Evolutionary conservation across 805 yeast genomes (phyloP).

Genomic region (Candida golubevii): DNA sequence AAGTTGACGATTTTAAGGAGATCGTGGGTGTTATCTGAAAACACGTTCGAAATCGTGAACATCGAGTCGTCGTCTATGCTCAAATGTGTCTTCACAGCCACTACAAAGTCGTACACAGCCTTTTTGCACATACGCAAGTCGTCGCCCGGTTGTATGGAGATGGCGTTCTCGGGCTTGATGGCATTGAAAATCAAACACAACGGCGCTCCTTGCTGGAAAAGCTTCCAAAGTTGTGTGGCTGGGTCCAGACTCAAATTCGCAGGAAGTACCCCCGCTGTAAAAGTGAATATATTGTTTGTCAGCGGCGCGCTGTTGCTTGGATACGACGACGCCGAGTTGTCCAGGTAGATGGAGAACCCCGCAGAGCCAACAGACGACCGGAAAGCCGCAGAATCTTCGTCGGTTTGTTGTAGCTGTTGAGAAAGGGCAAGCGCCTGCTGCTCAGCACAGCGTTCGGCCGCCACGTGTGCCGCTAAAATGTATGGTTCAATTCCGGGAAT

Average conservation of each 20-base stretch:
- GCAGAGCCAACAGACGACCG: conserved; percentile 32
- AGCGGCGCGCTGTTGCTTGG: conserved; percentile 18
- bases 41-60: conserved; percentile 87
- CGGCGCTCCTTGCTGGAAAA: conserved; percentile 91
- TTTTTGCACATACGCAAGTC: conserved; percentile 83
- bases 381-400: conserved; percentile 21
- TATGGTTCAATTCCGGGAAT: conserved; percentile 69
- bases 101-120: conserved; percentile 83
- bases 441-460: conserved; percentile 67
- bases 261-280: conserved; percentile 73
- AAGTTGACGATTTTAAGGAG: conserved; percentile 71
- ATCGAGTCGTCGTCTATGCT: conserved; percentile 74
- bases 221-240: conserved; percentile 82
- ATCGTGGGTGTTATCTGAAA: conserved; percentile 75
- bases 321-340: conserved; percentile 21
- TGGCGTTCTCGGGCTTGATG: conserved; percentile 43
- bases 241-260: conserved; percentile 80
- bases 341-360: conserved; percentile 36
- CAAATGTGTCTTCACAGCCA: conserved; percentile 76
- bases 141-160: conserved; percentile 66
- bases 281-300: conserved; percentile 48
- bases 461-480: conserved; percentile 55
- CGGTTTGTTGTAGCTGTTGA: conserved; percentile 34
- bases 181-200: conserved; percentile 80
- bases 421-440: conserved; percentile 58